A percentile compares a stretch with the other conserved stretches of the same genome.
Conservation (phyloP, 306 rosid species). For the Alnus rubra region DNA sequence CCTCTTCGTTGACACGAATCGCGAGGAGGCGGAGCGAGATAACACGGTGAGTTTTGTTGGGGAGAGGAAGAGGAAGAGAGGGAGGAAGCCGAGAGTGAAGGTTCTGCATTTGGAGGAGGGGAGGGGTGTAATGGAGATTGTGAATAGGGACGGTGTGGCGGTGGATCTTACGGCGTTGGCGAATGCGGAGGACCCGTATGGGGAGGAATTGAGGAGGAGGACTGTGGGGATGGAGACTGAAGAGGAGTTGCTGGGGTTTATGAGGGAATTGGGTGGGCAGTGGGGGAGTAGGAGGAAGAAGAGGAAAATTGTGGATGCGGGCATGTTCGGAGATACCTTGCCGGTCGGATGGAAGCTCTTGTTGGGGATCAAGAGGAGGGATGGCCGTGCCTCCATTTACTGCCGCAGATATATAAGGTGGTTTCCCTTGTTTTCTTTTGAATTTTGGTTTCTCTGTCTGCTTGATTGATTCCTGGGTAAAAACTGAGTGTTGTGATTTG, state of each 20-base stretch:
- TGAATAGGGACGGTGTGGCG: constrained; percentile 48
- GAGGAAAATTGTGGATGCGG: constrained; percentile 78
- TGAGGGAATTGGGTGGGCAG: constrained; percentile 75
- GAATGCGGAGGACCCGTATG: constrained; percentile 52
- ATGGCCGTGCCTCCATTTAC: constrained; percentile 83
- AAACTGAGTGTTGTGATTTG: too few relatives aligned
- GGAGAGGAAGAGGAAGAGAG: constrained; percentile 69
- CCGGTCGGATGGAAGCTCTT: constrained; percentile 83
- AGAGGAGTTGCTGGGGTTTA: constrained; percentile 66
- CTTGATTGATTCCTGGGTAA: neutral
- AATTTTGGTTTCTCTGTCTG: neutral
- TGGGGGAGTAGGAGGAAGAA: constrained; percentile 89
- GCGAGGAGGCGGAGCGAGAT: neutral
- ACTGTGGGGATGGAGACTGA: constrained; percentile 62
- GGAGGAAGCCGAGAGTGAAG: constrained; percentile 71
- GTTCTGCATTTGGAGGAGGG: constrained; percentile 41
- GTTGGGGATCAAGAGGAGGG: constrained; percentile 75
- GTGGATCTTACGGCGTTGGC: constrained; percentile 47
- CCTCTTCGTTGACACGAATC: neutral
- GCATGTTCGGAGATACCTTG: constrained; percentile 57
- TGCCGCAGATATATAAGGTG: constrained; percentile 86
- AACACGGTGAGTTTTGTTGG: constrained; percentile 9
- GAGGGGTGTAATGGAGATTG: constrained; percentile 33
- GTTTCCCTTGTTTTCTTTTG: constrained; percentile 6
- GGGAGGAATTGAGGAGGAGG: constrained; percentile 60